Evolutionary conservation across 305 asterid genomes (phyloP), one percentile per base, ranked within the genome.

Genomic region (Fraxinus platypoda): DNA sequence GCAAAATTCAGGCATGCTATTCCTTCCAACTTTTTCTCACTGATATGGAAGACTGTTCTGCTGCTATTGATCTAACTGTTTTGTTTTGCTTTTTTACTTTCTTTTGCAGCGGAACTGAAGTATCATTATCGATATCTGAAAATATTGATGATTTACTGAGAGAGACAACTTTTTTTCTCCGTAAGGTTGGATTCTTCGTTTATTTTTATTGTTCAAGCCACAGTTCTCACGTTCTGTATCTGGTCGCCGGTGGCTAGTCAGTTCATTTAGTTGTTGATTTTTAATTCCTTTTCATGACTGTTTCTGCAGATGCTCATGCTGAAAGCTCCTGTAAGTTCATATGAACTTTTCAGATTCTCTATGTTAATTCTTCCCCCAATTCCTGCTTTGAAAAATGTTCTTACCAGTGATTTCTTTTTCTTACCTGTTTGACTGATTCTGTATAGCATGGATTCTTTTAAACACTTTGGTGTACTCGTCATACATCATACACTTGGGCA

Each of bases 21-120:
- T 84, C 79, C 62, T 19, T 81, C 80, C 79, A 83, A 62, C 46
- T 57, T 81, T 43, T 31, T 72, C 81, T 83, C 75, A 70, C 59
- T 82, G 74, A 30, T 75, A 54, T 75, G 79, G 72, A 84, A 79
- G 38, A 78, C 46, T 26, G 76, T 54, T 82, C 46, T 62, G 84
- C 80, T 21, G 72, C 81, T 33, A 78, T 38, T 74, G 31, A 74
- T 81, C 33, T 83, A 83, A 68, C 81, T 80, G 34, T 11, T 68
- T 19, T 79, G 43, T 76, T 54, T 54, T 54, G 26, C 26, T 6
- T 77, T 30, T 80, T 70, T 52, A 31, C 33, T 78, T 80, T 81
- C 62, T 78, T 84, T 86, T 78, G 35, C 90, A 93, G 98, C 80
- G 97, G 98, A 84, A 94, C 95, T 79, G 97, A 92, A 86, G 97